Base-by-base conservation (phyloP, 805 yeast species). In the Nakazawaea populi region DNA sequence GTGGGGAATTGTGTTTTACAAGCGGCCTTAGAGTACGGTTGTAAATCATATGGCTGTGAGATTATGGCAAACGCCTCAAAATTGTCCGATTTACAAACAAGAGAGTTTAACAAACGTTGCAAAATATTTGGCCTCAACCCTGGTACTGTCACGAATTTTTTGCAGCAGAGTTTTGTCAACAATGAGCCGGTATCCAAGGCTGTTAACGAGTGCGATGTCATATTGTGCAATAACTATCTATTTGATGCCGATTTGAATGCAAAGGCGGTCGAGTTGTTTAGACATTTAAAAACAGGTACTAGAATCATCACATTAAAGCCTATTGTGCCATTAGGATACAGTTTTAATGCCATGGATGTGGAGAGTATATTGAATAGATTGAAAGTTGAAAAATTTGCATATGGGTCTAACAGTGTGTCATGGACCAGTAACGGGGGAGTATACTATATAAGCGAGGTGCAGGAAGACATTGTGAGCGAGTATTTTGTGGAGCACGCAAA, bases 1-100 rank as follows among this genome's bases (percentile, higher is more conserved):
- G 97, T 91, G 12, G 97, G 97, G 0, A 91, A 91, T 62, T 89
- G 96, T 52, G 85, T 87, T 0, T 75, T 90, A 41, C 97, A 90
- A 64, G 95, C 96, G 0, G 89, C 96, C 0, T 65, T 91, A 36
- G 96, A 90, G 59, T 82, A 79, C 62, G 96, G 96, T 2, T 86
- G 90, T 54, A 74, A 74, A 48, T 84, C 96, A 64, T 89, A 87
- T 60, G 97, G 97, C 0, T 88, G 92, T 66, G 97, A 91, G 63
- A 78, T 91, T 45, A 90, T 90, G 96, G 78, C 77, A 14, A 83
- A 84, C 56, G 96, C 97, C 0, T 85, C 91, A 9, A 70, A 72
- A 6, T 70, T 90, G 46, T 85, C 92, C 1, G 74, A 72, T 40
- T 55, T 69, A 24, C 97, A 91, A 63, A 66, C 70, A 29, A 58